Base-by-base conservation (phyloP, 176 grass and related monocot species). In the Oryza punctata region DNA sequence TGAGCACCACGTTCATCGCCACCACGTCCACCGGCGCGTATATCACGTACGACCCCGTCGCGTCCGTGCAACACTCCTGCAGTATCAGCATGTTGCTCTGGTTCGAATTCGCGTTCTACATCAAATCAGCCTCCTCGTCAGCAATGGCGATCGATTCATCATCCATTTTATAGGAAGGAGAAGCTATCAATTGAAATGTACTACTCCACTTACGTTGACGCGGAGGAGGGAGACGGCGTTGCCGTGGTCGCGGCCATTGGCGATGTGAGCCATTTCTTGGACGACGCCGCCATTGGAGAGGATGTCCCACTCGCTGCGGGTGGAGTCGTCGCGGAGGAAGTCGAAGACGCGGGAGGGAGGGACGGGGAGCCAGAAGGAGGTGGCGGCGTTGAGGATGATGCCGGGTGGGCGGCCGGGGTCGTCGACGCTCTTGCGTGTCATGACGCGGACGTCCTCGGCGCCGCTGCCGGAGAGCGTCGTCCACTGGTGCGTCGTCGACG, bases 1-100 rank as follows among this genome's bases (percentile, higher is more conserved):
- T 90, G 87, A 97, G 94, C 69, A 94, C 94, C 29, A 94, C 91
- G 37, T 91, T 97, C 90, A 97, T 97, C 54, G 91, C 91, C 29
- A 82, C 89, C 26, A 94, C 82, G 79, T 97, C 94, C 27, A 97
- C 94, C 5, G 94, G 92, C 1, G 92, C 94, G 63, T 94, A 97
- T 35, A 97, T 85, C 38, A 97, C 89, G 54, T 97, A 92, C 28
- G 91, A 97, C 28, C 94, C 94, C 19, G 87, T 92, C 9, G 85
- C 18, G 25, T 97, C 92, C 2, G 90, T 97, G 85, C 85, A 90
- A 73, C 92, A 89, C 77, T 97, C 94, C 89, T 97, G 94, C 18
- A 97, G 82, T 75, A 97, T 94, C 59, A 97, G 82, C 94, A 91
- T 97, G 91, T 90, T 90, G 89, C 87, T 91, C 83, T 97, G 94